Conservation (phyloP, 2,329 filamentous ascomycete species). For the Botrytis medusae region DNA sequence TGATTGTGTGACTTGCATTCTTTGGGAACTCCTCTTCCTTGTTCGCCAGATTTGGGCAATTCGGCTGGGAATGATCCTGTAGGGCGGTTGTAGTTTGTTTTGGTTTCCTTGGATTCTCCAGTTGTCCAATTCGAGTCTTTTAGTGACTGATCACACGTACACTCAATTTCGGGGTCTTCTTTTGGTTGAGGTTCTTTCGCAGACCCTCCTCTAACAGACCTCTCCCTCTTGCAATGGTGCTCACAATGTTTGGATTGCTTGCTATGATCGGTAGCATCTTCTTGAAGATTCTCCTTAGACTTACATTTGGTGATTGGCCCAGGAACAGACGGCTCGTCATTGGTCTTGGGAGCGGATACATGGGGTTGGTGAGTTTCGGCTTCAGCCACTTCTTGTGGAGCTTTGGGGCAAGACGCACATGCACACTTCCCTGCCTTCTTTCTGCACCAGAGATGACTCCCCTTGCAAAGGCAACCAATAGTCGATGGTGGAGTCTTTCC, state of each 20-base stretch:
- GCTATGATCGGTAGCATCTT: neutral
- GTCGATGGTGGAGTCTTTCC: neutral
- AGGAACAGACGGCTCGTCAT: neutral
- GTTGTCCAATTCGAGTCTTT: neutral
- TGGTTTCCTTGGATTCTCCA: neutral
- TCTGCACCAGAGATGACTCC: conserved; percentile 19
- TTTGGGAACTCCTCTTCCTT: neutral
- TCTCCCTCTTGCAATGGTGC: neutral
- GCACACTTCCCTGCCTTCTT: conserved; percentile 9
- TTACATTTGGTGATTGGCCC: neutral
- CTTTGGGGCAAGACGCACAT: conserved; percentile 20
- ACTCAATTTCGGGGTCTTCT: neutral
- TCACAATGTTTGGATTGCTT: neutral
- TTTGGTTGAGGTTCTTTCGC: neutral
- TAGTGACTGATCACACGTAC: neutral
- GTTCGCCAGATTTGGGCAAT: neutral
- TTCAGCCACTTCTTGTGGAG: neutral
- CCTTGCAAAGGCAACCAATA: conserved; percentile 15
- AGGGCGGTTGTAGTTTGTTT: neutral
- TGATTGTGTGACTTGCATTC: neutral
- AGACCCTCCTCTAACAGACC: neutral
- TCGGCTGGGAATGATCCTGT: neutral
- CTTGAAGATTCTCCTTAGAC: neutral
- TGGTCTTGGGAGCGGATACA: neutral
- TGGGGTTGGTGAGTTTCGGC: conserved; percentile 1